Conservation (phyloP, 306 rosid species). For the Trifolium subterraneum region DNA sequence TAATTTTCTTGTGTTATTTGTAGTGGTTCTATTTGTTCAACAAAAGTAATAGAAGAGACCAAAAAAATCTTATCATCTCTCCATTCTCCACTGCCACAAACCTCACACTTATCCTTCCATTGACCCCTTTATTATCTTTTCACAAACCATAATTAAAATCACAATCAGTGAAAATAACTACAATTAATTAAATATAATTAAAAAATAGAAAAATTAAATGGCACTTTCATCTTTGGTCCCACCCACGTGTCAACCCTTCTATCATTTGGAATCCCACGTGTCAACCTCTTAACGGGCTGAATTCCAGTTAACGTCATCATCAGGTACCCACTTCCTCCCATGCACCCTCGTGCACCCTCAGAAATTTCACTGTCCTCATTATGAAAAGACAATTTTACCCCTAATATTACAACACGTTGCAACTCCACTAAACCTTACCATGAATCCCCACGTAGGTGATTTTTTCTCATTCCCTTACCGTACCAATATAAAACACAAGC, state of each 20-base stretch:
- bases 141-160: slow-evolving; percentile 39
- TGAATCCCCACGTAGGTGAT: neutral
- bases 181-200: neutral
- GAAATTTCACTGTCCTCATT: neutral
- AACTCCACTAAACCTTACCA: rapidly evolving
- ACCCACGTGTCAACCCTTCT: slow-evolving; percentile 56
- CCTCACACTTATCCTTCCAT: slow-evolving; percentile 53
- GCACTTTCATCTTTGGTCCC: slow-evolving; percentile 16
- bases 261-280: slow-evolving; percentile 45
- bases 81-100: slow-evolving; percentile 44
- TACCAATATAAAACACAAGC: slow-evolving; percentile 47
- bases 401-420: neutral
- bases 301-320: slow-evolving; percentile 62
- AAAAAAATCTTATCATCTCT: slow-evolving; percentile 51
- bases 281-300: slow-evolving; percentile 53
- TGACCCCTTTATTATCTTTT: slow-evolving; percentile 30
- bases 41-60: slow-evolving; percentile 48
- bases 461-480: slow-evolving; percentile 7
- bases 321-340: slow-evolving; percentile 43
- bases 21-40: slow-evolving; percentile 48
- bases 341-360: slow-evolving; percentile 42
- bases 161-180: slow-evolving; percentile 22
- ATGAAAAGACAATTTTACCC: slow-evolving; percentile 24
- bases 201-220: neutral
- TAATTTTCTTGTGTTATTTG: slow-evolving; percentile 37